Evolutionary conservation across 805 yeast species (phyloP).

Genomic region (Saccharomycopsis oosterbeekiorum): DNA sequence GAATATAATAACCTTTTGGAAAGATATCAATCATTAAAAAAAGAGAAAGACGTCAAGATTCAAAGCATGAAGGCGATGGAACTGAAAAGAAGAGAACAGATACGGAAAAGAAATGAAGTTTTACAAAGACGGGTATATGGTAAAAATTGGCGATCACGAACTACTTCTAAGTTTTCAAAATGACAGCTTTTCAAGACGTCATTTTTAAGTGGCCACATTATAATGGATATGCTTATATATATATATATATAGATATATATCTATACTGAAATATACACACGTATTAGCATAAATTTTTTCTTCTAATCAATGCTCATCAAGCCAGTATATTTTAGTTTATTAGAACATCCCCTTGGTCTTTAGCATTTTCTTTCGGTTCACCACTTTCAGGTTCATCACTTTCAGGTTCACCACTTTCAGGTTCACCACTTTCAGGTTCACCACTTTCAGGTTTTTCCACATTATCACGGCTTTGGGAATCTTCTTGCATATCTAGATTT

Average conservation of each 20-base stretch:
- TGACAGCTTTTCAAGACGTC: background rate
- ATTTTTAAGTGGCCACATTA: background rate
- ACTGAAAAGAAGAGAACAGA: conserved; percentile 3
- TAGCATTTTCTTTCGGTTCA: background rate
- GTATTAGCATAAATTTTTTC: background rate
- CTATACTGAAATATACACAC: too few relatives aligned
- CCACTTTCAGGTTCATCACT: background rate
- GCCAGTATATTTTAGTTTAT: background rate
- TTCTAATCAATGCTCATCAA: background rate
- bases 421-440: too few relatives aligned
- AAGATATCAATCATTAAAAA: conserved; percentile 10
- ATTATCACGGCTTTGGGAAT: too few relatives aligned
- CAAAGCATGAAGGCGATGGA: conserved; percentile 6
- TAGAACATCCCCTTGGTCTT: background rate
- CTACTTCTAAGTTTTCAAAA: background rate
- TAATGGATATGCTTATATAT: background rate
- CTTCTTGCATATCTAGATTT: background rate
- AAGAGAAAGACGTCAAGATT: conserved; percentile 7
- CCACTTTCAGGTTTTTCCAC: background rate
- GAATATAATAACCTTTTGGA: conserved; percentile 8
- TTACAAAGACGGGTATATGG: conserved; percentile 16
- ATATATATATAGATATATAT: background rate
- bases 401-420: too few relatives aligned
- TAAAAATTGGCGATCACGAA: conserved; percentile 6
- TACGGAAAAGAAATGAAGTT: conserved; percentile 11